Evolutionary conservation across 352 stramenopile species (phyloP).

Genomic region (Pythium volutum): DNA sequence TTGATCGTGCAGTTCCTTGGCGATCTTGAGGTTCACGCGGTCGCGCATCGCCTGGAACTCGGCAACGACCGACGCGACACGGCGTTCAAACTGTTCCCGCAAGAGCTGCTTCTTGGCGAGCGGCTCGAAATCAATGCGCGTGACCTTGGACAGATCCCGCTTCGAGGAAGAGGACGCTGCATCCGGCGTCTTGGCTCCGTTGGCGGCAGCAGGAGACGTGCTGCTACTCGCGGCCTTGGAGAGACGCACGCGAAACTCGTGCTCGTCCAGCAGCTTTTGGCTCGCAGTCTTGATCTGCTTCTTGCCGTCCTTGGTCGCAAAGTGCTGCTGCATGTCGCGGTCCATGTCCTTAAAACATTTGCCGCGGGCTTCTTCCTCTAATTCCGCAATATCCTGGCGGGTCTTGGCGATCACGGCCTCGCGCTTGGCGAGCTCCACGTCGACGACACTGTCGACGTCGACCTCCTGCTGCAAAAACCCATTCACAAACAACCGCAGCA

Average conservation of each 20-base stretch:
- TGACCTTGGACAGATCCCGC: conserved; percentile 62
- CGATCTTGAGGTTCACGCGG: conserved; percentile 65
- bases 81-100: conserved; percentile 66
- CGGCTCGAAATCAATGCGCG: conserved; percentile 66
- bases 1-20: conserved; percentile 66
- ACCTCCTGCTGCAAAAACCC: conserved; percentile 66
- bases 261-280: conserved; percentile 76
- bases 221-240: conserved; percentile 28
- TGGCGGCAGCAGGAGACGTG: neutral
- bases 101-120: conserved; percentile 82
- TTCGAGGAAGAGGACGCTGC: conserved; percentile 25
- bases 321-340: conserved; percentile 57
- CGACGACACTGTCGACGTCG: conserved; percentile 69
- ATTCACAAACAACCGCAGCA: conserved; percentile 82
- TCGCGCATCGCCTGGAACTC: conserved; percentile 78
- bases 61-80: conserved; percentile 40
- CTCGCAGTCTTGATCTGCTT: conserved; percentile 53
- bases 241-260: conserved; percentile 78
- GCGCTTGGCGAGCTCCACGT: conserved; percentile 56
- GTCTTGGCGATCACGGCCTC: conserved; percentile 70
- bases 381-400: conserved; percentile 64
- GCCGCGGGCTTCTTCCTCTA: conserved; percentile 73
- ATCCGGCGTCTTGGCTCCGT: neutral
- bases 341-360: conserved; percentile 75
- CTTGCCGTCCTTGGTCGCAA: conserved; percentile 71